Base-by-base conservation (phyloP, 306 rosid species). In the Trichosanthes cucumerina region DNA sequence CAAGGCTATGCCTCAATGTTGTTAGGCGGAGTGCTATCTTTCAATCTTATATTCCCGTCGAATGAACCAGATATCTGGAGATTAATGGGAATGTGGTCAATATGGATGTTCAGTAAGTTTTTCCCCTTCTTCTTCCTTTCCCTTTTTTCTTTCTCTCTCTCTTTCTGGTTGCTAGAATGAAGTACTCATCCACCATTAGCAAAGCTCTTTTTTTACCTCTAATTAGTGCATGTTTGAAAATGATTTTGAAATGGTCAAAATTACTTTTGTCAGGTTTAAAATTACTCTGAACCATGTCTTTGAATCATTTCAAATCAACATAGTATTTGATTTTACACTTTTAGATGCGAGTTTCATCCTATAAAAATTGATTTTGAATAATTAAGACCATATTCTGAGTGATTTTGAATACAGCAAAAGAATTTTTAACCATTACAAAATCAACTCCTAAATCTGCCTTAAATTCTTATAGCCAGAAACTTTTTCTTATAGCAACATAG, bases 71-170 rank as follows among this genome's bases (percentile, higher is more conserved):
- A 95, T 78, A 69, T 95, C 60, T 95, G 99, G 99, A 91, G 99
- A 79, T 83, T 95, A 75, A 95, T 91, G 97, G 99, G 99, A 83
- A 95, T 95, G 98, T 95, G 98, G 97, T 95, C 98, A 78, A 88
- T 95, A 80, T 95, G 98, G 98, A 95, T 95, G 97, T 92, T 95
- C 81, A 91, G 96, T 94, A 87, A 90, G 97, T 88, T 75, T 50
- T 6, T 9, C 54, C 33, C 80, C 24, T 3, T 54, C 7, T 36
- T n/a, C 3, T 83, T 64, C 9, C 38, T 24, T 53, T 80, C 72
- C 15, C 4, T 9, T 21, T 23, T 23, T 3, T 21, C 5, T 3
- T 2, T 11, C 3, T 44, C 49, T 8, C 2, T 44, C 49, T 15
- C 31, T 23, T 23, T 57, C 12, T 57, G 15, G 15, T 57, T 24